These are phyloP conservation scores for Umbelopsis sp. DNA, from an alignment of 192 early-diverging fungal genomes.

Conservation along the genomic window DNA sequence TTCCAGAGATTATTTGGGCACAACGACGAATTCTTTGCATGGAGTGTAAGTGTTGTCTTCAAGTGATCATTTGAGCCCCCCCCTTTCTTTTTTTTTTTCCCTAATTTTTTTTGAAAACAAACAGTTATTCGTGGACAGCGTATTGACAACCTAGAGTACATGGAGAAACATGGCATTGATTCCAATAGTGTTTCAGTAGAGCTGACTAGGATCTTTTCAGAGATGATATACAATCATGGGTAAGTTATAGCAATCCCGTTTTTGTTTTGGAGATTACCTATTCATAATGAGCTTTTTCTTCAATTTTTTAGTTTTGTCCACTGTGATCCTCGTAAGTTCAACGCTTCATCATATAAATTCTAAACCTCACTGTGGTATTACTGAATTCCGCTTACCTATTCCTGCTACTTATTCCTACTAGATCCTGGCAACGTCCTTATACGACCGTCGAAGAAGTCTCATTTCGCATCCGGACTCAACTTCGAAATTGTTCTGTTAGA, in stretches of 20 bases:
- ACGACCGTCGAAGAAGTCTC: constrained; percentile 47
- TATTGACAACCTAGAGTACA: constrained; percentile 76
- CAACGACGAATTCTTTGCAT: constrained; percentile 79
- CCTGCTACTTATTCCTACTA: no score
- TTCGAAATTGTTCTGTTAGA: constrained; percentile 88
- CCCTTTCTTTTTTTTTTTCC: neutral
- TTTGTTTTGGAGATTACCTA: neutral
- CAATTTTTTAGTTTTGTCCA: constrained; percentile 61
- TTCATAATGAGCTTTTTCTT: constrained; percentile 10
- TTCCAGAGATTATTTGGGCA: constrained; percentile 84
- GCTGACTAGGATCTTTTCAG: constrained; percentile 74
- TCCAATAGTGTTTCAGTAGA: constrained; percentile 74
- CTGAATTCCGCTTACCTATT: no score
- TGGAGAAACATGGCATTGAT: constrained; percentile 72
- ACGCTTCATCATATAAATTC: neutral
- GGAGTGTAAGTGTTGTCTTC: constrained; percentile 64
- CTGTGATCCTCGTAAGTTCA: constrained; percentile 78
- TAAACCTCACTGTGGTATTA: no score
- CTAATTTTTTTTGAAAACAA: no score
- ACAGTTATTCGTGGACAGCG: constrained; percentile 61
- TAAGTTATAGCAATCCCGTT: no score
- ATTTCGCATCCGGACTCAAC: constrained; percentile 61
- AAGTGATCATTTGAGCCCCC: neutral
- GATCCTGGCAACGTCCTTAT: constrained; percentile 89
- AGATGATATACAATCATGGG: constrained; percentile 90